Conservation (phyloP, 1,139 yeast species). For the Diutina siamensis region DNA sequence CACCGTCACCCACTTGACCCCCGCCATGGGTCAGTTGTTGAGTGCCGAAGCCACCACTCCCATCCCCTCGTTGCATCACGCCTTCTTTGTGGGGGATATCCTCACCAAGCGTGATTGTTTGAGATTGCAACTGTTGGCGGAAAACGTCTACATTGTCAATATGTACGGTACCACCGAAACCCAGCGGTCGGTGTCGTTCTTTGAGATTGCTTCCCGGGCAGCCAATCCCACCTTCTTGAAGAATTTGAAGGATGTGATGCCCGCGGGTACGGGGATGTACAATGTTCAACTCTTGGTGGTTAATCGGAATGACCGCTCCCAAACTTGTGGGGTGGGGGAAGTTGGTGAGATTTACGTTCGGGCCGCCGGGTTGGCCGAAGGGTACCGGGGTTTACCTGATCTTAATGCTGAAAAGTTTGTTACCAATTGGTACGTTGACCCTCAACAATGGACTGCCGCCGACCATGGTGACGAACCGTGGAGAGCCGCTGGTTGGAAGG, state of each 20-base stretch:
- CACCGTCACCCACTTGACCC: slow-evolving; percentile 93
- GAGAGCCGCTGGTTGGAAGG: slow-evolving; percentile 68
- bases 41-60: slow-evolving; percentile 94
- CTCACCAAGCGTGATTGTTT: slow-evolving; percentile 93
- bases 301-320: slow-evolving; percentile 75
- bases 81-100: slow-evolving; percentile 97
- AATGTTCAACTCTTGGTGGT: slow-evolving; percentile 92
- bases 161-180: slow-evolving; percentile 99
- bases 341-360: slow-evolving; percentile 97
- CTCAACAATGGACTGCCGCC: slow-evolving; percentile 44
- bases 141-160: slow-evolving; percentile 81
- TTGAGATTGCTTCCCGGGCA: slow-evolving; percentile 68
- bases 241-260: slow-evolving; percentile 88
- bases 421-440: slow-evolving; percentile 76
- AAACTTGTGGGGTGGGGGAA: slow-evolving; percentile 96
- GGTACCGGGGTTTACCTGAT: slow-evolving; percentile 86
- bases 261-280: slow-evolving; percentile 96
- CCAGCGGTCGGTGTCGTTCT: slow-evolving; percentile 93
- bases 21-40: slow-evolving; percentile 97
- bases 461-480: slow-evolving; percentile 40
- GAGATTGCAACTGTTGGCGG: slow-evolving; percentile 83
- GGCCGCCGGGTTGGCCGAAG: slow-evolving; percentile 97
- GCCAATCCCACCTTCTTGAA: slow-evolving; percentile 65
- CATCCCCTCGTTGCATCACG: slow-evolving; percentile 82
- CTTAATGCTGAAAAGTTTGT: slow-evolving; percentile 80